Evolutionary conservation across 2,329 filamentous ascomycete species (phyloP).

Genomic region (Grosmannia serpens): DNA sequence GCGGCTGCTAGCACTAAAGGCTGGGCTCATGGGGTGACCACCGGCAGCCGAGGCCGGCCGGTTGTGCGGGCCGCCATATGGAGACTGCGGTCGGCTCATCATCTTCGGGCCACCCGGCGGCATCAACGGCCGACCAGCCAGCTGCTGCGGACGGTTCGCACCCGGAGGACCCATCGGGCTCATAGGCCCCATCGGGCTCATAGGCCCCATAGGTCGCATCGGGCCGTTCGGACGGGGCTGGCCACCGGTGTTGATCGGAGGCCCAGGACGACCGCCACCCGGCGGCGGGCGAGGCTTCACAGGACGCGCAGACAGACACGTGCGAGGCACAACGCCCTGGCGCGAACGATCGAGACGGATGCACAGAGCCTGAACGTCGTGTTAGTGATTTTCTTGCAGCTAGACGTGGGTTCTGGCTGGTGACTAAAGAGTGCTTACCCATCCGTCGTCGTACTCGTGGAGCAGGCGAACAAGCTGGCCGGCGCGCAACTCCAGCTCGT

Average conservation of each 20-base stretch:
- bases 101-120: constrained; percentile 20
- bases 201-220: neutral
- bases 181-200: neutral
- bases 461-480: constrained; percentile 81
- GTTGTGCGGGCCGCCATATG: constrained; percentile 20
- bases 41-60: neutral
- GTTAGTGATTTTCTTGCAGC: neutral
- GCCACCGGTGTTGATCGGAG: constrained; percentile 35
- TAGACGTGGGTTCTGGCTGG: too few relatives aligned
- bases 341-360: constrained; percentile 79
- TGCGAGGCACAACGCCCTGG: constrained; percentile 88
- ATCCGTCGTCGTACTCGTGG: constrained; percentile 96
- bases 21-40: constrained; percentile 4
- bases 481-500: constrained; percentile 71
- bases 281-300: constrained; percentile 67
- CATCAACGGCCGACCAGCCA: constrained; percentile 12
- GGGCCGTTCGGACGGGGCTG: constrained; percentile 20
- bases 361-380: constrained; percentile 59
- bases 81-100: constrained; percentile 30
- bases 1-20: constrained; percentile 15
- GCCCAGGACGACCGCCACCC: constrained; percentile 33
- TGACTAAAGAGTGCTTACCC: constrained; percentile 51
- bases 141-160: constrained; percentile 6
- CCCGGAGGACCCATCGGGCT: neutral
- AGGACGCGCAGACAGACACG: constrained; percentile 82